Conservation (phyloP, 2,329 filamentous ascomycete species). For the Colletotrichum sp. region DNA sequence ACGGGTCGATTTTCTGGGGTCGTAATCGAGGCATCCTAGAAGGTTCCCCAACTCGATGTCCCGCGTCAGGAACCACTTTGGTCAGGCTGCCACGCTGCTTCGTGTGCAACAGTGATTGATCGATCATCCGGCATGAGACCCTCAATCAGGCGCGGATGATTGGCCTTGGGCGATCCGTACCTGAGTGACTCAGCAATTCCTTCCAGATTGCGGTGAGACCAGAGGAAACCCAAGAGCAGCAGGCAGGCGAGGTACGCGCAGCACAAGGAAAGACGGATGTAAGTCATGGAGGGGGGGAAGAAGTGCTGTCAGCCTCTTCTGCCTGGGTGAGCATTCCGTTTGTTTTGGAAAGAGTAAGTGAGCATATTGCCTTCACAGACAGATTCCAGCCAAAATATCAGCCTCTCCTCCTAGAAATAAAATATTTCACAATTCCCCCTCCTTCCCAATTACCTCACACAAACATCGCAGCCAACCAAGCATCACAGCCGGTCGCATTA, state of each 20-base stretch:
- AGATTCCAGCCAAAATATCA: background rate
- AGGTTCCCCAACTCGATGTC: background rate
- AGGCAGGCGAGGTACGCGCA: background rate
- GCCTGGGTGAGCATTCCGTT: background rate
- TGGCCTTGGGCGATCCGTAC: background rate
- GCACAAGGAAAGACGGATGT: background rate
- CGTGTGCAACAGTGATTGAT: constrained; percentile 5
- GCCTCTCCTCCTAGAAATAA: background rate
- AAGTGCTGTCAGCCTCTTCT: background rate
- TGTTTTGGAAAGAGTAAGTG: background rate
- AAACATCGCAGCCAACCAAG: background rate
- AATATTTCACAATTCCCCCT: background rate
- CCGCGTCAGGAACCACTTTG: background rate
- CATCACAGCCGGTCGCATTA: background rate
- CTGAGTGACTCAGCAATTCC: background rate
- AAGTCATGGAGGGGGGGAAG: background rate
- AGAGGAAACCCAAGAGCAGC: background rate
- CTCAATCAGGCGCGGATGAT: background rate
- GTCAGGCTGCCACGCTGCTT: background rate
- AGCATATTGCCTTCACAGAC: background rate
- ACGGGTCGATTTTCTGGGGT: background rate
- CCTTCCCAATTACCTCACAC: background rate
- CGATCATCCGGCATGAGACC: background rate
- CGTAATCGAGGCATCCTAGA: background rate
- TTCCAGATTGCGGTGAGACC: background rate